Evolutionary conservation across 768 basidiomycete species (phyloP), one percentile per base, ranked within the genome.

Genomic region (Psilocybe cubensis): DNA sequence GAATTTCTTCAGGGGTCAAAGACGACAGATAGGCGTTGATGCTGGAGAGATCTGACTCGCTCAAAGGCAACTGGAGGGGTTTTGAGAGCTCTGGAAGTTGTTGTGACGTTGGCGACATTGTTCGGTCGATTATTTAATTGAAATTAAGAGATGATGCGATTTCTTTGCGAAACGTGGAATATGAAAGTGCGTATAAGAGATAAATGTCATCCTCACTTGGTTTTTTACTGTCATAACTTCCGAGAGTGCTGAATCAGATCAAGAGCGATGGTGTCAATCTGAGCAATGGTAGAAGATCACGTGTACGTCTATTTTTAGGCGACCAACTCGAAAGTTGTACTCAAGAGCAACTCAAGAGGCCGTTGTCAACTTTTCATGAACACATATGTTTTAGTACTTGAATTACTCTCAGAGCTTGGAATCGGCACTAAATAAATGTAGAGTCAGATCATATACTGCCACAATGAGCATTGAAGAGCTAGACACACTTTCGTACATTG

Each of bases 1-100:
- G 81, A 62, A 98, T 93, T 59, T 94, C 83, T 63, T 93, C 88
- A 1, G 97, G 94, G 0, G 85, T 79, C 58, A 93, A 83, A 1
- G 79, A 68, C 31, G 79, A 79, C 8, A 99, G 86, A 67, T 92
- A 74, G 9, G 76, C 79, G 69, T 98, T 98, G 76, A 95, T 85
- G 27, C 74, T 68, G 20, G 76, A 74, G 35, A 96, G 81, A 58
- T 87, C 77, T 49, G 82, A 83, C 53, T 72, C 54, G 1, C 84
- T 77, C 47, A 91, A 70, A 0, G 91, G 90, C 9, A 86, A 76
- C 49, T 77, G 48, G 21, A 61, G 66, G 18, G 60, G 66, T 46
- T 59, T 65, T 20, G 66, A 47, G 43, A 63, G 38, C 9, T 60
- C 59, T 29, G 43, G 49, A 20, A 42, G 14, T 12, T 38, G n/a